Evolutionary conservation across 2,329 filamentous ascomycete genomes (phyloP), one percentile per base, ranked within the genome.

Genomic region (Stagonosporopsis vannaccii): DNA sequence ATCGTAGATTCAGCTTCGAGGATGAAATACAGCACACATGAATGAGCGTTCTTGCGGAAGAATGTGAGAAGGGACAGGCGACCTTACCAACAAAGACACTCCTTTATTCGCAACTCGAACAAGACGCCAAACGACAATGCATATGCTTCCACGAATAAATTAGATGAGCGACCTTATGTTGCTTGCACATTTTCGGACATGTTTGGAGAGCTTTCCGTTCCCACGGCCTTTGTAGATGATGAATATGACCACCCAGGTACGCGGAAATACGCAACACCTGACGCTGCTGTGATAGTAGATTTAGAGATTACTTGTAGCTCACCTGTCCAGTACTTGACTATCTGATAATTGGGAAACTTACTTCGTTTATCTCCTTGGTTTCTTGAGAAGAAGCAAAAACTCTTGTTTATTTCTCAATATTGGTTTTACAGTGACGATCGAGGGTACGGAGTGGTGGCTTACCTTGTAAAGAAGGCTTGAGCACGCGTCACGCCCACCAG

Each of bases 161-260:
- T 23, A 15, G 30, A 48, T 3, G 12, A 33, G 22, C 42, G 5
- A 44, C 36, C 36, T 20, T 15, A 13, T 13, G 20, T 51, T 17
- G 30, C 47, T 32, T 43, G 30, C 22, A 51, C 48, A 2, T 51
- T 56, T 37, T 43, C 47, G 2, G 26, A 48, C 36, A 56, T 56
- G 6, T 19, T 56, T 20, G 25, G 42, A 13, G 9, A 43, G 25
- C 13, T 42, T n/a, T 51, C 48, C n/a, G 17, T 56, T 23, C 37
- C 37, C 22, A 48, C 42, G 6, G 43, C 53, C 33, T 22, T 58
- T 1, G 3, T 49, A 4, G 22, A 45, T 9, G 3, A 19, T 7
- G 2, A 20, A 6, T 32, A 40, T 22, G 7, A 20, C 17, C 17
- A 26, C 13, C 3, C 19, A 30, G 8, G 5, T 6, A 36, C 4